phyloP scores from a whole-genome alignment of 2,329 filamentous ascomycete genomes.

The Aspergillus sp. region DNA sequence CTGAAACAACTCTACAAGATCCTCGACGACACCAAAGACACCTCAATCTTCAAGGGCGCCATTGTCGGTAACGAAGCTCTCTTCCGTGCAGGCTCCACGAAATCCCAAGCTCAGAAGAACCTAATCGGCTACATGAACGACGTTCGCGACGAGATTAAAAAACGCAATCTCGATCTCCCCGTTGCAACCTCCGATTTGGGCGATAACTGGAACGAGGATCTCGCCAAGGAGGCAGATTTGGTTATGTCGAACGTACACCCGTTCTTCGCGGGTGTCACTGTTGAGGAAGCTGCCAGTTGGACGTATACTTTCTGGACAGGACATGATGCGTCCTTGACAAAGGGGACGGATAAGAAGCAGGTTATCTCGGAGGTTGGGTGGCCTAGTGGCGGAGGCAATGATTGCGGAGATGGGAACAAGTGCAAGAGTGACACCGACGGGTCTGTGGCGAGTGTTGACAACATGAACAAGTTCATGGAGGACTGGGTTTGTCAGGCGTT shows the following conservation, averaged over 20 bases:
- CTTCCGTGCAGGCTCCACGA: constrained; percentile 41
- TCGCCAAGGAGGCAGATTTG: constrained; percentile 68
- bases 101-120: constrained; percentile 58
- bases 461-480: constrained; percentile 80
- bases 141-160: constrained; percentile 66
- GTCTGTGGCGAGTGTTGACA: constrained; percentile 68
- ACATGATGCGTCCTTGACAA: constrained; percentile 60
- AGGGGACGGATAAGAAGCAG: constrained; percentile 57
- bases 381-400: constrained; percentile 74
- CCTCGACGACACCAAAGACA: constrained; percentile 50
- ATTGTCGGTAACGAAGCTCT: constrained; percentile 60
- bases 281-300: constrained; percentile 65
- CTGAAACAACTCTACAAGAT: constrained; percentile 77
- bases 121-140: constrained; percentile 59
- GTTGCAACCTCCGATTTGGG: constrained; percentile 86
- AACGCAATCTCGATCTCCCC: constrained; percentile 60
- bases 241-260: constrained; percentile 97
- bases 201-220: constrained; percentile 68
- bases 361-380: constrained; percentile 89
- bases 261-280: constrained; percentile 77
- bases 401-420: constrained; percentile 56
- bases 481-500: constrained; percentile 78
- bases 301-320: constrained; percentile 74
- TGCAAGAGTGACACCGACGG: constrained; percentile 55
- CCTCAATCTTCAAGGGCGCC: constrained; percentile 51